A percentile compares a stretch with the other conserved stretches of the same genome.
Evolutionary conservation across 768 basidiomycete species (phyloP).

Genomic region (Auriscalpium orientale): DNA sequence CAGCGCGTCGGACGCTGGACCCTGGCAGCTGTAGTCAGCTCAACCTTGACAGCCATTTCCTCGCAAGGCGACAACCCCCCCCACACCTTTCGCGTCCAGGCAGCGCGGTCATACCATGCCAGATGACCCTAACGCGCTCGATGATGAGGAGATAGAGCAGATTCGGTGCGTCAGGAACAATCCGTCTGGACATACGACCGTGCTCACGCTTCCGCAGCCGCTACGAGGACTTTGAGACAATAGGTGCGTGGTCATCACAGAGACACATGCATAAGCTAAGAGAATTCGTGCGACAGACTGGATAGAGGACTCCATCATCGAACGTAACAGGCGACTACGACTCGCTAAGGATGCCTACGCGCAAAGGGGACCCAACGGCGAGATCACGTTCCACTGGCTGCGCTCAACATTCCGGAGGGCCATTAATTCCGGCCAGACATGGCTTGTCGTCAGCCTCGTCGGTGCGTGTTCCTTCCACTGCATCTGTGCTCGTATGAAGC

Average conservation of each 20-base stretch:
- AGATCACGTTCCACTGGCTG: conserved; percentile 47
- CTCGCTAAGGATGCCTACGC: conserved; percentile 41
- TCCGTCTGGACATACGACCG: background rate
- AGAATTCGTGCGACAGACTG: conserved; percentile 53
- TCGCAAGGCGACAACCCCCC: too few species aligned
- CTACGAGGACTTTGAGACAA: conserved; percentile 93
- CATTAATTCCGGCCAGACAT: conserved; percentile 73
- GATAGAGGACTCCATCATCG: conserved; percentile 92
- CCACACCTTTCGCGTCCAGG: too few species aligned
- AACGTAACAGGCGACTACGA: conserved; percentile 71
- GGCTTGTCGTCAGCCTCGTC: conserved; percentile 86
- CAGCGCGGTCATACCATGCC: conserved; percentile 1
- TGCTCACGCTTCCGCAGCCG: conserved; percentile 40
- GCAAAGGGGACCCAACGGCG: conserved; percentile 39
- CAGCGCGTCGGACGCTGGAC: too few species aligned
- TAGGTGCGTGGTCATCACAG: conserved; percentile 46
- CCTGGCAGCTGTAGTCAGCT: too few species aligned
- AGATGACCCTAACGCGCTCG: conserved; percentile 34
- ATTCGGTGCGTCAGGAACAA: conserved; percentile 41
- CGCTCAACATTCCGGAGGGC: conserved; percentile 55
- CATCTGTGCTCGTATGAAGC: background rate
- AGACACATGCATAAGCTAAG: conserved; percentile 7
- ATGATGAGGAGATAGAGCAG: conserved; percentile 60
- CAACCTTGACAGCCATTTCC: too few species aligned
- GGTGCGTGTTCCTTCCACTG: conserved; percentile 44